phyloP scores from a whole-genome alignment of 2,329 filamentous ascomycete genomes.

The Raffaelea albimanens region DNA sequence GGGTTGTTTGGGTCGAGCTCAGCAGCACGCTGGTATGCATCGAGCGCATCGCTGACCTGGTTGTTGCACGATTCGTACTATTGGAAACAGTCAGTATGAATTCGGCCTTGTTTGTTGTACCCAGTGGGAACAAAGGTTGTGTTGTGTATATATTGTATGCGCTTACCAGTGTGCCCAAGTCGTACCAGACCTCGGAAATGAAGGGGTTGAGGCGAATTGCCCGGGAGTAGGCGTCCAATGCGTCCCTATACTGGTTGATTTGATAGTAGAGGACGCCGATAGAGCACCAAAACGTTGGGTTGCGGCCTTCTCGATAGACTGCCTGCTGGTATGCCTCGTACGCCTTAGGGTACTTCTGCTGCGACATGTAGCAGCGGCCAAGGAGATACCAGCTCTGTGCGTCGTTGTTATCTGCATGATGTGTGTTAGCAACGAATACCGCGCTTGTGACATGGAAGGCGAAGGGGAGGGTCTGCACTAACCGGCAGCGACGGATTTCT shows the following conservation, averaged over 20 bases:
- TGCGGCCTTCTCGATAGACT: slow-evolving; percentile 93
- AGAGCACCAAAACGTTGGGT: slow-evolving; percentile 98
- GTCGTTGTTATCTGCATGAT: slow-evolving; percentile 68
- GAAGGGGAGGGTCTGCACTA: slow-evolving; percentile 26
- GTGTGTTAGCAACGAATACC: slow-evolving; percentile 16
- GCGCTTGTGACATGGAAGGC: slow-evolving; percentile 1
- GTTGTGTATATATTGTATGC: too few species aligned
- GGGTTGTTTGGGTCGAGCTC: slow-evolving; percentile 89
- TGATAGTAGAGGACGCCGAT: slow-evolving; percentile 99
- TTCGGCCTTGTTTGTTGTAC: background rate
- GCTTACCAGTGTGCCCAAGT: slow-evolving; percentile 86
- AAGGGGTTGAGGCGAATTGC: slow-evolving; percentile 95
- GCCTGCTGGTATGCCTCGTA: slow-evolving; percentile 98
- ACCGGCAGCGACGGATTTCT: slow-evolving; percentile 93
- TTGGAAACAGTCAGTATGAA: background rate
- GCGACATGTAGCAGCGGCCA: slow-evolving; percentile 97
- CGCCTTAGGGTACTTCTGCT: slow-evolving; percentile 96
- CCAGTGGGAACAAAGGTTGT: slow-evolving; percentile 6
- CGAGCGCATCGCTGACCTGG: slow-evolving; percentile 89
- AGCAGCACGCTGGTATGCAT: slow-evolving; percentile 89
- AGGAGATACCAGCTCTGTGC: slow-evolving; percentile 98
- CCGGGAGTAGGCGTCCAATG: slow-evolving; percentile 91
- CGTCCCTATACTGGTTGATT: slow-evolving; percentile 98
- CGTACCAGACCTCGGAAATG: slow-evolving; percentile 99
- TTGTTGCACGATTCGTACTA: slow-evolving; percentile 99